Percentiles rank a stretch among this genome's conserved stretches.
These are phyloP conservation scores for Monilinia polystroma DNA, from an alignment of 2,329 filamentous ascomycete species.

Conservation along the genomic window DNA sequence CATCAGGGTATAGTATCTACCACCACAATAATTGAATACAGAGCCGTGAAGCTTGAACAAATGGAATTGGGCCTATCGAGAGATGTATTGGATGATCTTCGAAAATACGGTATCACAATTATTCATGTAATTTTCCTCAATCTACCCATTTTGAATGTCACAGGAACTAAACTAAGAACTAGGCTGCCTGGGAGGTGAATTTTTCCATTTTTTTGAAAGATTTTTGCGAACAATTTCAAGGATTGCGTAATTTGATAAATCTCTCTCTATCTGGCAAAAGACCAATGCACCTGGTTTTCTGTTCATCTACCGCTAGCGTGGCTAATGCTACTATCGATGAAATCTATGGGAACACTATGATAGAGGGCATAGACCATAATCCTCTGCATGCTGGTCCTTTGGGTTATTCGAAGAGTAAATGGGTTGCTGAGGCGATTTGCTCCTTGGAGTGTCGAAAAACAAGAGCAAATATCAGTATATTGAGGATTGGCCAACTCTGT, in stretches of 20 bases:
- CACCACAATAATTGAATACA: slow-evolving; percentile 26
- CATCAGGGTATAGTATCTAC: background rate
- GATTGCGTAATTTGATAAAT: slow-evolving; percentile 50
- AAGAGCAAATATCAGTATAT: slow-evolving; percentile 25
- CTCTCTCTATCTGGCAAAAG: slow-evolving; percentile 42
- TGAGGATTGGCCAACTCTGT: slow-evolving; percentile 46
- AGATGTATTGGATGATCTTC: slow-evolving; percentile 38
- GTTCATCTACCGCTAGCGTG: slow-evolving; percentile 52
- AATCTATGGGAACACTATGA: background rate
- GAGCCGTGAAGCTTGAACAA: slow-evolving; percentile 50
- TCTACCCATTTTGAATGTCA: background rate
- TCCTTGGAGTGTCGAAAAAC: slow-evolving; percentile 39
- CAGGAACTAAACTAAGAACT: background rate
- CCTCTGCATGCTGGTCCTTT: slow-evolving; percentile 45
- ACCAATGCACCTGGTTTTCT: slow-evolving; percentile 47
- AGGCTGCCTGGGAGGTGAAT: slow-evolving; percentile 61
- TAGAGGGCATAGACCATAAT: background rate
- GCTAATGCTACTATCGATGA: slow-evolving; percentile 34
- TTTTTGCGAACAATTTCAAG: slow-evolving; percentile 55
- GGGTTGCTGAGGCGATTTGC: slow-evolving; percentile 58
- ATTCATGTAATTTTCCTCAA: slow-evolving; percentile 49
- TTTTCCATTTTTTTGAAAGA: slow-evolving; percentile 56
- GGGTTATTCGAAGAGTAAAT: slow-evolving; percentile 57
- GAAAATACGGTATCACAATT: slow-evolving; percentile 43
- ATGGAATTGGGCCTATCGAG: slow-evolving; percentile 48